These are phyloP conservation scores for Fusarium acutatum DNA, from an alignment of 2,329 filamentous ascomycete species.

Conservation along the genomic window DNA sequence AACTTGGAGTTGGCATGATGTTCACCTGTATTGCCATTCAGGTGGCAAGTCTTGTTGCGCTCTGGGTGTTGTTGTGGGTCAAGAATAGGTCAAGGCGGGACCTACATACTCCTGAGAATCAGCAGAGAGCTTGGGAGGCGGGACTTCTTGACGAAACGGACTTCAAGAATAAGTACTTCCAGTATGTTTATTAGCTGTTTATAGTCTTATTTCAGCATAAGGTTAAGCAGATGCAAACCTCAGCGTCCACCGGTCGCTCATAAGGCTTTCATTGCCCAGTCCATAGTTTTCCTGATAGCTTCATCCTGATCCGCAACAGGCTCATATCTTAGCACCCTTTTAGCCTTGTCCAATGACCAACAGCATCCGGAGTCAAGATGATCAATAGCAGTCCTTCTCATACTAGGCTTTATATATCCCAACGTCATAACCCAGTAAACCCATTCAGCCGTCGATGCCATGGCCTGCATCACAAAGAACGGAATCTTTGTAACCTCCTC, in stretches of 20 bases:
- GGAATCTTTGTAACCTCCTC: background rate
- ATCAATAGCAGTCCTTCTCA: background rate
- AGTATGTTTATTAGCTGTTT: conserved; percentile 9
- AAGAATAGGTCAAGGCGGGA: background rate
- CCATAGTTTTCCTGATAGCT: background rate
- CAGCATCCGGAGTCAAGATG: background rate
- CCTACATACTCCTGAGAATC: background rate
- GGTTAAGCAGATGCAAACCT: too few species aligned
- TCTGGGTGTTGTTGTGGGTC: conserved; percentile 21
- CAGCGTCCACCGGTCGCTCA: fast-evolving
- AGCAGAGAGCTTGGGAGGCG: conserved; percentile 10
- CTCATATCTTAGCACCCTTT: background rate
- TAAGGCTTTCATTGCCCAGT: background rate
- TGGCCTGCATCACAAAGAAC: background rate
- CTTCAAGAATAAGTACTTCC: conserved; percentile 23
- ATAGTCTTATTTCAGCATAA: too few species aligned
- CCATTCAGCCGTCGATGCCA: conserved; percentile 1
- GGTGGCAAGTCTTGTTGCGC: background rate
- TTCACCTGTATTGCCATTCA: conserved; percentile 28
- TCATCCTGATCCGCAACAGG: background rate
- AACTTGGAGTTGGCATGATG: conserved; percentile 31
- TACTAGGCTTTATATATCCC: background rate
- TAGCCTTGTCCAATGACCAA: background rate
- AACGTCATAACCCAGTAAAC: background rate
- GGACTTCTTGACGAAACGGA: conserved; percentile 25